phyloP scores from a whole-genome alignment of 163 green algal genomes.

The Chloroidium sp. region DNA sequence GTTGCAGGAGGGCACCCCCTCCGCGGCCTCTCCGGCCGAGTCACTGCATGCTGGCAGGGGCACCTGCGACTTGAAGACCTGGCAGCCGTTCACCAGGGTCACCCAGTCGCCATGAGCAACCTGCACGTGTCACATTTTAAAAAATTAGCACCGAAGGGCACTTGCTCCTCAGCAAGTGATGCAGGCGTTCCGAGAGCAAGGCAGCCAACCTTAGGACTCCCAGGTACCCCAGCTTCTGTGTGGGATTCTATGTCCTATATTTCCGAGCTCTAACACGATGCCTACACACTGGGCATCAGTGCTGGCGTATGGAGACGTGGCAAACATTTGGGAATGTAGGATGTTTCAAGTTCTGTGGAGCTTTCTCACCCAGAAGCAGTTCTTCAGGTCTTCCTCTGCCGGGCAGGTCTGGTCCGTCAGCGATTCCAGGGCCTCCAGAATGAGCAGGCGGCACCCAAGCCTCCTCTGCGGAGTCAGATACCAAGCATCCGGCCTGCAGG shows the following conservation, averaged over 20 bases:
- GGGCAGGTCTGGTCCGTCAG: not conserved
- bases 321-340: not conserved
- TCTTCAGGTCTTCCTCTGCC: not conserved
- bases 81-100: not conserved
- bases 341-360: too few relatives aligned
- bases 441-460: not conserved
- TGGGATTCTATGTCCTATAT: too few relatives aligned
- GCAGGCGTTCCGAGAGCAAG: too few relatives aligned
- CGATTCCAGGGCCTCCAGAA: not conserved
- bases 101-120: not conserved
- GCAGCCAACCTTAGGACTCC: too few relatives aligned
- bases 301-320: not conserved
- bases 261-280: too few relatives aligned
- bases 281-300: not conserved
- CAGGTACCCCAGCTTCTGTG: too few relatives aligned
- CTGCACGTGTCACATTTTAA: not conserved
- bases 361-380: not conserved
- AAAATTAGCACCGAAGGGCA: too few relatives aligned
- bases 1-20: not conserved
- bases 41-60: not conserved
- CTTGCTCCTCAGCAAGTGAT: too few relatives aligned
- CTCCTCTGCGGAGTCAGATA: not conserved
- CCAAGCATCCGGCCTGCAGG: not conserved
- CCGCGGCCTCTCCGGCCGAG: not conserved
- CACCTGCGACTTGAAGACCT: not conserved